These are phyloP conservation scores for Teratosphaeria destructans DNA, from an alignment of 2,329 filamentous ascomycete genomes.

Conservation along the genomic window DNA sequence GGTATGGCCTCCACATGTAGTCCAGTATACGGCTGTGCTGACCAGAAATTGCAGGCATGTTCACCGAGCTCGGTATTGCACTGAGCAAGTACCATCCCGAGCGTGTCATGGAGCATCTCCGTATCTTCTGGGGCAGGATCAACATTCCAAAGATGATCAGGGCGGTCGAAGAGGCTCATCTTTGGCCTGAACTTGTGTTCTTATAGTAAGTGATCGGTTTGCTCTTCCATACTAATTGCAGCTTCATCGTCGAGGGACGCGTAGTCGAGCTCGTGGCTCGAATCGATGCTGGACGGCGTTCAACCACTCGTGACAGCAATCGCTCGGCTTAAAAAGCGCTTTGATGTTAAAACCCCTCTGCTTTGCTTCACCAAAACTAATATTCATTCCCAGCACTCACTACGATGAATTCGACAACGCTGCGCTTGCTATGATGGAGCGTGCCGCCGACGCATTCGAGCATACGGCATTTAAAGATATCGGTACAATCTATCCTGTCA, in stretches of 20 bases:
- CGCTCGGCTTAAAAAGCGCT: too few species aligned
- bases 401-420: slow-evolving; percentile 99
- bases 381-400: slow-evolving; percentile 43
- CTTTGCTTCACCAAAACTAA: neutral
- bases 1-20: slow-evolving; percentile 5
- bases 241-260: neutral
- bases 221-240: neutral
- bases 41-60: slow-evolving; percentile 55
- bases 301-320: neutral
- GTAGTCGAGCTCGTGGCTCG: neutral
- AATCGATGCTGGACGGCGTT: neutral
- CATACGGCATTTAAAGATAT: slow-evolving; percentile 99
- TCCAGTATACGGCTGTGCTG: slow-evolving; percentile 1
- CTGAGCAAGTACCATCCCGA: slow-evolving; percentile 92
- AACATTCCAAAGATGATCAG: slow-evolving; percentile 96
- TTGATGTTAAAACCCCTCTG: too few species aligned
- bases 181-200: slow-evolving; percentile 98
- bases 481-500: neutral
- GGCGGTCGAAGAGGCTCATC: slow-evolving; percentile 83
- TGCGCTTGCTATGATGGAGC: slow-evolving; percentile 94
- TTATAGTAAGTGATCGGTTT: slow-evolving; percentile 46
- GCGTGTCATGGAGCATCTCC: slow-evolving; percentile 94
- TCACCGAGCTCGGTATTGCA: slow-evolving; percentile 85
- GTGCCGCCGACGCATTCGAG: slow-evolving; percentile 94
- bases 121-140: slow-evolving; percentile 94